Conservation (phyloP, 805 yeast genomes). For the Nematodospora valgi region DNA sequence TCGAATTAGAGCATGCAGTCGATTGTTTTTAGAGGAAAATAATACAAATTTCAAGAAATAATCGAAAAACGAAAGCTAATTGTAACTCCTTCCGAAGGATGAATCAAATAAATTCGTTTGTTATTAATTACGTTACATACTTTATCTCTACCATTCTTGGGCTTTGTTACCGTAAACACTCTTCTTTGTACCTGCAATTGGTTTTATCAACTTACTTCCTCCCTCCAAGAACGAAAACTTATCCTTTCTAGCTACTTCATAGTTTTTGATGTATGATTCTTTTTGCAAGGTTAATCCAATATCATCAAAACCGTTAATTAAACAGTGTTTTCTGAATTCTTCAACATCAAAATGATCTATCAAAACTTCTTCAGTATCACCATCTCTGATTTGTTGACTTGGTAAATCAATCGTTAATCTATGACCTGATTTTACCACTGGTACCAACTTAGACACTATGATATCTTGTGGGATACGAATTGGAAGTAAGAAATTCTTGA, state of each 20-base stretch:
- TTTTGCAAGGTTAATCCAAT: constrained; percentile 93
- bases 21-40: no score
- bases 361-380: constrained; percentile 57
- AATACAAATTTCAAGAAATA: no score
- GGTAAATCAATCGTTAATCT: constrained; percentile 79
- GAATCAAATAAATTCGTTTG: no score
- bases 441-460: constrained; percentile 69
- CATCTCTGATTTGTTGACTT: constrained; percentile 74
- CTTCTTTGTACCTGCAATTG: constrained; percentile 66
- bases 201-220: constrained; percentile 67
- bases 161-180: constrained; percentile 62
- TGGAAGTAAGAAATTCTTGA: constrained; percentile 93
- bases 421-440: constrained; percentile 73
- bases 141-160: constrained; percentile 64
- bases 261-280: constrained; percentile 69
- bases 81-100: no score
- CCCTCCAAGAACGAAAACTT: constrained; percentile 92
- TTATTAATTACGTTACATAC: no score
- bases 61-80: no score
- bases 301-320: constrained; percentile 93
- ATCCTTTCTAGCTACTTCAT: constrained; percentile 72
- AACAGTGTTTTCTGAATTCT: constrained; percentile 89
- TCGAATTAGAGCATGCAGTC: no score
- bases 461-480: constrained; percentile 82
- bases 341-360: constrained; percentile 86